Evolutionary conservation across 169 alveolate genomes (phyloP).

Genomic region (Plasmodium relictum): DNA sequence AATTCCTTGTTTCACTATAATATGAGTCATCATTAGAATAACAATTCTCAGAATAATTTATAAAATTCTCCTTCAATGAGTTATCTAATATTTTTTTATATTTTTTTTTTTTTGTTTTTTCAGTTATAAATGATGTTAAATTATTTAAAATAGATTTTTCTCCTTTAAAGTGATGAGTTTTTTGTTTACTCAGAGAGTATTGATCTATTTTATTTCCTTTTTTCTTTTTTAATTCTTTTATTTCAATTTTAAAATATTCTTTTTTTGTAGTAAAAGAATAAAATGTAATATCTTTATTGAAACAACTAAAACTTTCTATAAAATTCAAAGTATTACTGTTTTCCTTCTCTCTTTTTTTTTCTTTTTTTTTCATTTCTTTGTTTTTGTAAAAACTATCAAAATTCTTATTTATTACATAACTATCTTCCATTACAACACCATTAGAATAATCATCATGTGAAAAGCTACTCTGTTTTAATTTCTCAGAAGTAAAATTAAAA

Average conservation of each 20-base stretch:
- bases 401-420: too few relatives aligned
- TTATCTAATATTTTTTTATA: constrained; percentile 39
- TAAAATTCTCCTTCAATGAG: constrained; percentile 53
- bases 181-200: not conserved
- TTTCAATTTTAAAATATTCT: constrained; percentile 65
- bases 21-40: constrained; percentile 56
- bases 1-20: constrained; percentile 66
- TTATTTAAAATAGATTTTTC: constrained; percentile 43
- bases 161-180: not conserved
- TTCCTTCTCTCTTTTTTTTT: not conserved
- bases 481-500: not conserved
- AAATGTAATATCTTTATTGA: constrained; percentile 51
- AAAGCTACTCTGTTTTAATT: not conserved
- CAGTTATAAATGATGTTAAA: constrained; percentile 29
- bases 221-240: constrained; percentile 7
- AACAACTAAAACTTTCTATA: constrained; percentile 50
- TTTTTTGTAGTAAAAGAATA: constrained; percentile 59
- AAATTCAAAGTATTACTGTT: constrained; percentile 21
- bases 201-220: constrained; percentile 5
- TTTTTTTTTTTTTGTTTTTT: constrained; percentile 29
- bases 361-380: not conserved
- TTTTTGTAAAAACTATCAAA: not conserved
- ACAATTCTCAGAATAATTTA: constrained; percentile 16
- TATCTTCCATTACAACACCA: not conserved
- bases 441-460: too few relatives aligned